Percentiles rank a stretch among this genome's conserved stretches.
These are phyloP conservation scores for Podila verticillata DNA, from an alignment of 192 early-diverging fungal species.

Conservation along the genomic window DNA sequence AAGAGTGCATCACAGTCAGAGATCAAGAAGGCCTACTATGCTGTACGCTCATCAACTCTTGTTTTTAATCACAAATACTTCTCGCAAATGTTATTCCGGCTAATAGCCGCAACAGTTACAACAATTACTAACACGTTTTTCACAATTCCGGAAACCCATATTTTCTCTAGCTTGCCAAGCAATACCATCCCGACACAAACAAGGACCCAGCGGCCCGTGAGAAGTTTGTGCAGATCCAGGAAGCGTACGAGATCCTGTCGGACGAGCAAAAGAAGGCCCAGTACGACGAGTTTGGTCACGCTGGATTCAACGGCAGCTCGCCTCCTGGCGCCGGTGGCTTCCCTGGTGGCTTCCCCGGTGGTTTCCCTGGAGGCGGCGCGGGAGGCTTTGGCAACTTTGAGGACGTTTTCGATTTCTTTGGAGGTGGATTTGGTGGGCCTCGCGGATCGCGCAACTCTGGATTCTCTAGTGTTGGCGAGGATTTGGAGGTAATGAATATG, in stretches of 20 bases:
- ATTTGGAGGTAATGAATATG: constrained; percentile 28
- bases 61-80: constrained; percentile 5
- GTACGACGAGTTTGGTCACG: constrained; percentile 92
- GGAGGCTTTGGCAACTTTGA: constrained; percentile 65
- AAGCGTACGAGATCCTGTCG: constrained; percentile 95
- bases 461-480: constrained; percentile 43
- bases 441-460: constrained; percentile 20
- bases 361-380: constrained; percentile 62
- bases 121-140: not conserved
- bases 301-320: constrained; percentile 45
- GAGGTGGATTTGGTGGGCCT: constrained; percentile 60
- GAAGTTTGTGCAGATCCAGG: constrained; percentile 97
- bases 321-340: constrained; percentile 66
- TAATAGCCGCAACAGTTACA: not conserved
- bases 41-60: constrained; percentile 53
- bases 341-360: constrained; percentile 66
- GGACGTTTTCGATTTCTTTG: constrained; percentile 81
- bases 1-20: constrained; percentile 83
- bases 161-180: constrained; percentile 81
- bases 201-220: constrained; percentile 92
- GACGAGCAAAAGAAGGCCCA: constrained; percentile 91
- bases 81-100: not conserved
- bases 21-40: constrained; percentile 98
- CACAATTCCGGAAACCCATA: no score
- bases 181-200: constrained; percentile 99